phyloP scores from a whole-genome alignment of 1,139 yeast species.

The Debaryomycetaceae sp. region DNA sequence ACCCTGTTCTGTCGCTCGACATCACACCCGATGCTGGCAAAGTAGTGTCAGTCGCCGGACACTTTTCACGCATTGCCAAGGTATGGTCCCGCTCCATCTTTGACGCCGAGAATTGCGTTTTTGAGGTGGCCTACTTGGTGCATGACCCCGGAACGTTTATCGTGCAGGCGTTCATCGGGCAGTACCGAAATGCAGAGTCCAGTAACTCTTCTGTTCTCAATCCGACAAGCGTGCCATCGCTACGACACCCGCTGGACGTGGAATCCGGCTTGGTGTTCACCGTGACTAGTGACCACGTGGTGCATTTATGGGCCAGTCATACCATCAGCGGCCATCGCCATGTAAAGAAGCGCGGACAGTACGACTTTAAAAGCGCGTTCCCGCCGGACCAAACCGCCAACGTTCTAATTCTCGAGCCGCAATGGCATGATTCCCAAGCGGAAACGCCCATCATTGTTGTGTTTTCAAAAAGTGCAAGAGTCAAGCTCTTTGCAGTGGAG shows the following conservation, averaged over 20 bases:
- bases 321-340: constrained; percentile 49
- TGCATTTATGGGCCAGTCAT: constrained; percentile 68
- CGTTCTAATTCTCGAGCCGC: neutral
- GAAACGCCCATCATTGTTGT: constrained; percentile 27
- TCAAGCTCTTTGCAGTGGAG: constrained; percentile 38
- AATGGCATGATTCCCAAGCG: constrained; percentile 2
- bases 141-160: constrained; percentile 46
- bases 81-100: constrained; percentile 72
- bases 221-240: constrained; percentile 2
- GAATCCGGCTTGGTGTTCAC: constrained; percentile 47
- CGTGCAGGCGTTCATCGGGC: constrained; percentile 13
- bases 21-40: constrained; percentile 57
- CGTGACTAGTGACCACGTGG: constrained; percentile 38
- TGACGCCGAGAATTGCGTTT: constrained; percentile 54
- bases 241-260: constrained; percentile 10
- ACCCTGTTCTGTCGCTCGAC: constrained; percentile 41
- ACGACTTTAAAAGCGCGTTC: constrained; percentile 25
- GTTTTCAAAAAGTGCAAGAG: constrained; percentile 31
- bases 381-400: neutral
- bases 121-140: constrained; percentile 59
- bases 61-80: constrained; percentile 56
- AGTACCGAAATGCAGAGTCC: constrained; percentile 28
- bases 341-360: constrained; percentile 48
- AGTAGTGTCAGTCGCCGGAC: constrained; percentile 49
- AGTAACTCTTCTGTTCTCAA: constrained; percentile 23